These are phyloP conservation scores for Claviceps capensis DNA, from an alignment of 2,329 filamentous ascomycete genomes.

Conservation along the genomic window DNA sequence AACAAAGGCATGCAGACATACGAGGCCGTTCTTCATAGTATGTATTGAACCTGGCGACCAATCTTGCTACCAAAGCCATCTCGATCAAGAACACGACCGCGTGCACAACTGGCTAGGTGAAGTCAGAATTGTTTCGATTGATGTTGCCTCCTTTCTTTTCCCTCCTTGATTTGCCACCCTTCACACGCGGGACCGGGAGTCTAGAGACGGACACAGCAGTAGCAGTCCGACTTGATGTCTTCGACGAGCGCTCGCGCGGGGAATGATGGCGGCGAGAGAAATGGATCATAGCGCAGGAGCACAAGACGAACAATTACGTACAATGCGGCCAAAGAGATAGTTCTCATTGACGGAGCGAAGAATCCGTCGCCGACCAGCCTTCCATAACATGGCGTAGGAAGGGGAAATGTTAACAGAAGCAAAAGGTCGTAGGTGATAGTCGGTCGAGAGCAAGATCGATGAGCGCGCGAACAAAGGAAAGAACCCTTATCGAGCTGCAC, in stretches of 20 bases:
- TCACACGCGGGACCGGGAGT: too few species aligned
- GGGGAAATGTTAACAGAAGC: background rate
- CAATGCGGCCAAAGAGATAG: constrained; percentile 60
- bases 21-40: constrained; percentile 86
- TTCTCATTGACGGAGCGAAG: constrained; percentile 48
- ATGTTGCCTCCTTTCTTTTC: background rate
- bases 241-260: background rate
- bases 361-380: constrained; percentile 45
- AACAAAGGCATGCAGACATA: constrained; percentile 27
- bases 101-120: constrained; percentile 68
- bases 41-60: constrained; percentile 78
- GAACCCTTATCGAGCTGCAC: background rate
- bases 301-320: constrained; percentile 29
- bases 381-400: constrained; percentile 36
- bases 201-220: background rate
- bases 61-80: constrained; percentile 69
- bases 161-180: background rate
- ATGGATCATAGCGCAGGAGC: background rate
- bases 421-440: background rate
- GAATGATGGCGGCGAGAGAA: background rate
- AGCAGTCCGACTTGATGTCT: background rate
- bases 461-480: background rate
- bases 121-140: background rate
- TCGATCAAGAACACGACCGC: constrained; percentile 74
- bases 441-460: background rate